Percentiles rank a stretch among this genome's conserved stretches.
phyloP scores from a whole-genome alignment of 331 rosid genomes.

The Quercus tomentella region DNA sequence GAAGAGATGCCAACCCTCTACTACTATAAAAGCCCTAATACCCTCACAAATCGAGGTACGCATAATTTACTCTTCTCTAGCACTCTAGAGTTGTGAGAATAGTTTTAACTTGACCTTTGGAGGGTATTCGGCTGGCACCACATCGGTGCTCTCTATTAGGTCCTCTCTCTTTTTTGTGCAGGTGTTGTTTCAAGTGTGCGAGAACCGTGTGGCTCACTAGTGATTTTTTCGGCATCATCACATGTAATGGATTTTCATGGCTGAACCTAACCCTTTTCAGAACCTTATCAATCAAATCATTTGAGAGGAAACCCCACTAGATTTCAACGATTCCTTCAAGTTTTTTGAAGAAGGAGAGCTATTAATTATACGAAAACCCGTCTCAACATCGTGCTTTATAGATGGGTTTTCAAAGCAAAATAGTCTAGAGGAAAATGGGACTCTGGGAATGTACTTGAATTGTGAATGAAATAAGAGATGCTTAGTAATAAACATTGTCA shows the following conservation, averaged over 20 bases:
- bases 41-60: no score
- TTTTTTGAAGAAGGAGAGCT: slow-evolving; percentile 34
- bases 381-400: slow-evolving; percentile 37
- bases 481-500: slow-evolving; percentile 8
- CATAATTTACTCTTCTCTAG: no score
- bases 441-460: slow-evolving; percentile 16
- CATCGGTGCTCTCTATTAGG: no score
- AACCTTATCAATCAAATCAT: slow-evolving; percentile 65
- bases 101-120: no score
- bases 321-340: slow-evolving; percentile 49
- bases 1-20: no score
- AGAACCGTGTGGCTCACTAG: no score
- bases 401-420: slow-evolving; percentile 30
- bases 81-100: no score
- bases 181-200: no score
- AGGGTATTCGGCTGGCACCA: no score
- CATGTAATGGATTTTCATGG: slow-evolving; percentile 72
- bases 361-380: slow-evolving; percentile 38
- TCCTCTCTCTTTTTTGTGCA: no score
- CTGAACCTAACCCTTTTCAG: slow-evolving; percentile 78
- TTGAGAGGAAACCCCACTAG: slow-evolving; percentile 61
- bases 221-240: no score
- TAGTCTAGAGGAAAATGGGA: slow-evolving; percentile 13
- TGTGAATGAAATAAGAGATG: slow-evolving; percentile 7
- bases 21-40: no score